Evolutionary conservation across 208 protist species (phyloP).

Genomic region (Crithidia thermophila): DNA sequence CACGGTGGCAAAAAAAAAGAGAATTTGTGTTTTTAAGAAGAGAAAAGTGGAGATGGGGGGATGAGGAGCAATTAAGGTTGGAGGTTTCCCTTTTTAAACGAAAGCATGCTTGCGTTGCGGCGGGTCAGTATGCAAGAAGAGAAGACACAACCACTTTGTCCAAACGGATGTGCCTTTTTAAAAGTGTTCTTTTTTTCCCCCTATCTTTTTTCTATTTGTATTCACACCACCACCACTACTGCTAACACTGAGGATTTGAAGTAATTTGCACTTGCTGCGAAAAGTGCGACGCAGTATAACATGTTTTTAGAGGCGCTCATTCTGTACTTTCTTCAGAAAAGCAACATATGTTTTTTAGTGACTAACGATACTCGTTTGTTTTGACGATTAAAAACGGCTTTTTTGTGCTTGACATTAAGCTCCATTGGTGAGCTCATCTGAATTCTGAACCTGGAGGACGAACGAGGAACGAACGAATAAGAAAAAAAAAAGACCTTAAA

Average conservation of each 20-base stretch:
- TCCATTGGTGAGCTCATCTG: no score
- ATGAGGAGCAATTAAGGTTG: background rate
- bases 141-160: background rate
- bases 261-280: background rate
- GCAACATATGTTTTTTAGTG: no score
- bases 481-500: background rate
- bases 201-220: conserved; percentile 7
- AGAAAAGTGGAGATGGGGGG: background rate
- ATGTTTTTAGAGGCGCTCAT: no score
- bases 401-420: background rate
- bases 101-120: no score
- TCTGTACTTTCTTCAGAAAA: no score
- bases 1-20: no score
- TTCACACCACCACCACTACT: background rate
- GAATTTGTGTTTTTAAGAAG: background rate
- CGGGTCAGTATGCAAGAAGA: no score
- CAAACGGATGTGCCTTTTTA: background rate
- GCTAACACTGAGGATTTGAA: no score
- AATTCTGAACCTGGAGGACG: background rate
- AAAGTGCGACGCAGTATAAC: background rate
- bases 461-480: background rate
- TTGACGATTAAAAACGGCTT: background rate
- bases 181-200: background rate
- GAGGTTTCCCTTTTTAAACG: no score
- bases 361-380: no score